phyloP scores from a whole-genome alignment of 345 rosid species.

The Salix caprea region DNA sequence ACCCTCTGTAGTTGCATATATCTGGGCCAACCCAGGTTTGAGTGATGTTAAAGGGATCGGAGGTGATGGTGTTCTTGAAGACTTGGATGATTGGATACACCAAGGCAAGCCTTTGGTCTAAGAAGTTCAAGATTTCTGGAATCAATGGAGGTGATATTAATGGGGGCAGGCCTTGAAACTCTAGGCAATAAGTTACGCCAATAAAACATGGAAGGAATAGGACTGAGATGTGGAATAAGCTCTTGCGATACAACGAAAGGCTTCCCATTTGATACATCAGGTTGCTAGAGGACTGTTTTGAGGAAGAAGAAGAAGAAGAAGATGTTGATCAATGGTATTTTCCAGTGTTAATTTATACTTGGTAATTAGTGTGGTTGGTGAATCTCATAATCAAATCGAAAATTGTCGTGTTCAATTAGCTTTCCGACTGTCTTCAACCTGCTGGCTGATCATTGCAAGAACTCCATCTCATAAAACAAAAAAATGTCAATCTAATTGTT shows the following conservation, averaged over 20 bases:
- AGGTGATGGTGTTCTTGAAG: constrained; percentile 32
- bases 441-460: not conserved
- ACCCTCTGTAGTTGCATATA: constrained; percentile 39
- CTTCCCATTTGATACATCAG: constrained; percentile 7
- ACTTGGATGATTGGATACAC: constrained; percentile 28
- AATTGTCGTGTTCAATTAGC: not conserved
- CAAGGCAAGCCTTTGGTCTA: constrained; percentile 22
- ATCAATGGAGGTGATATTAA: not conserved
- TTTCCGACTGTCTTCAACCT: not conserved
- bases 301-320: not conserved
- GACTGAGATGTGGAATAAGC: not conserved
- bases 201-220: not conserved
- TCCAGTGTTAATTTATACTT: not conserved
- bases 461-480: not conserved
- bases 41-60: constrained; percentile 32
- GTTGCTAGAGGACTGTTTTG: not conserved
- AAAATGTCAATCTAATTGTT: not conserved
- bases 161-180: not conserved
- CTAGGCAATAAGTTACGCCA: not conserved
- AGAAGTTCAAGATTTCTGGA: constrained; percentile 11
- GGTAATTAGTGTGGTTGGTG: constrained; percentile 11
- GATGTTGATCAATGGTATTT: not conserved
- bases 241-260: constrained; percentile 1
- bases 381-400: not conserved
- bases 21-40: constrained; percentile 36